Percentiles rank a stretch among this genome's conserved stretches.
phyloP scores from a whole-genome alignment of 345 rosid genomes.

The Passiflora organensis region DNA sequence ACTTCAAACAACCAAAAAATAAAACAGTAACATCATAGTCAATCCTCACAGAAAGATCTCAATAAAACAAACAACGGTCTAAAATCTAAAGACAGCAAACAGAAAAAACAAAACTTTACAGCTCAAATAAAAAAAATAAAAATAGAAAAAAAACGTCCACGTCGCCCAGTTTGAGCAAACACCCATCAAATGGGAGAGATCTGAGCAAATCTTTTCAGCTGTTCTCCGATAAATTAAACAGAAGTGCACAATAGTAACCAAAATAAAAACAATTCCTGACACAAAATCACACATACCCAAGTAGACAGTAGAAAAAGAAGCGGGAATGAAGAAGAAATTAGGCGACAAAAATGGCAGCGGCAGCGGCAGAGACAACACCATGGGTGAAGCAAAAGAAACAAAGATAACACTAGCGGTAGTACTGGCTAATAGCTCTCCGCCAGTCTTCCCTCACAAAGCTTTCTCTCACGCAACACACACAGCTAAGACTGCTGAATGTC shows the following conservation, averaged over 20 bases:
- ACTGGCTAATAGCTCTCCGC: neutral
- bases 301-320: neutral
- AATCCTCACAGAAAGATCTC: neutral
- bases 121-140: slow-evolving; percentile 19
- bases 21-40: neutral
- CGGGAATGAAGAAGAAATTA: slow-evolving; percentile 30
- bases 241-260: slow-evolving; percentile 6
- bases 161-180: slow-evolving; percentile 16
- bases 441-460: no score
- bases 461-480: no score
- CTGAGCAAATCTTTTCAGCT: slow-evolving; percentile 16
- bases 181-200: slow-evolving; percentile 32
- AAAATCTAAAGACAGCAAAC: neutral
- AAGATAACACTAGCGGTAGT: neutral
- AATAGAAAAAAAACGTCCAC: slow-evolving; percentile 19
- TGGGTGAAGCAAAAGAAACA: slow-evolving; percentile 14
- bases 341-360: slow-evolving; percentile 12
- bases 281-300: slow-evolving; percentile 19
- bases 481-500: no score
- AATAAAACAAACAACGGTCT: neutral
- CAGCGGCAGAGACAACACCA: neutral
- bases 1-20: neutral
- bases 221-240: neutral
- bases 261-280: neutral
- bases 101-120: slow-evolving; percentile 12